These are phyloP conservation scores for Alloteropsis semialata DNA, from an alignment of 176 grass and related monocot species.

Conservation along the genomic window DNA sequence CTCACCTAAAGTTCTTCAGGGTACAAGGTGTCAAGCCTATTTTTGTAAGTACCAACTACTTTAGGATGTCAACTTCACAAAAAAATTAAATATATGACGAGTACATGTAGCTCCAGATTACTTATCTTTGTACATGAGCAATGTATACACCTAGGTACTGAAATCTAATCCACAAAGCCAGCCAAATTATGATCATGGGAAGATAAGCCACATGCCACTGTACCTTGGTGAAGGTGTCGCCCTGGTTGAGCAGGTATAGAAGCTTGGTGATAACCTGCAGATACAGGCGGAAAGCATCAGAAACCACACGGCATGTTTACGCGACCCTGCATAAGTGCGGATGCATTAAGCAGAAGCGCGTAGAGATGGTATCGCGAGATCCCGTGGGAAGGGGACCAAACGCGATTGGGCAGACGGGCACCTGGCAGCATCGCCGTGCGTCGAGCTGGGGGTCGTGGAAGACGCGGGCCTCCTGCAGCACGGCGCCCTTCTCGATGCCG, in stretches of 20 bases:
- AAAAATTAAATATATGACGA: background rate
- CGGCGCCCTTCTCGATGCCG: conserved; percentile 97
- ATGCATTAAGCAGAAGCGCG: background rate
- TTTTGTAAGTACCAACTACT: background rate
- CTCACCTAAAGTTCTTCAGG: background rate
- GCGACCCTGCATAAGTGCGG: no score
- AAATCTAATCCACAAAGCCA: background rate
- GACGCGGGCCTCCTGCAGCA: conserved; percentile 93
- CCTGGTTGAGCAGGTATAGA: conserved; percentile 97
- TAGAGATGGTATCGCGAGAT: background rate
- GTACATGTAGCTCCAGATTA: background rate
- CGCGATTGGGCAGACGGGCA: conserved; percentile 8
- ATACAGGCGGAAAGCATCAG: conserved; percentile 18
- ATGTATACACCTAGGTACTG: background rate
- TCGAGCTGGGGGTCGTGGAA: conserved; percentile 98
- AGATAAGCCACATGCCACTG: background rate
- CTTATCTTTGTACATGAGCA: background rate
- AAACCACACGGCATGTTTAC: background rate
- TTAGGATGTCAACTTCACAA: background rate
- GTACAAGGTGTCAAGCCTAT: background rate
- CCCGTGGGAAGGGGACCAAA: background rate
- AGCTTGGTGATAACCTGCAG: conserved; percentile 97
- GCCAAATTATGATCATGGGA: background rate
- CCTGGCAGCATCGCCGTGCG: conserved; percentile 92
- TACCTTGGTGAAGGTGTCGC: conserved; percentile 96